Evolutionary conservation across 129 eudicot genomes (phyloP).

Genomic region (Tagetes erecta): DNA sequence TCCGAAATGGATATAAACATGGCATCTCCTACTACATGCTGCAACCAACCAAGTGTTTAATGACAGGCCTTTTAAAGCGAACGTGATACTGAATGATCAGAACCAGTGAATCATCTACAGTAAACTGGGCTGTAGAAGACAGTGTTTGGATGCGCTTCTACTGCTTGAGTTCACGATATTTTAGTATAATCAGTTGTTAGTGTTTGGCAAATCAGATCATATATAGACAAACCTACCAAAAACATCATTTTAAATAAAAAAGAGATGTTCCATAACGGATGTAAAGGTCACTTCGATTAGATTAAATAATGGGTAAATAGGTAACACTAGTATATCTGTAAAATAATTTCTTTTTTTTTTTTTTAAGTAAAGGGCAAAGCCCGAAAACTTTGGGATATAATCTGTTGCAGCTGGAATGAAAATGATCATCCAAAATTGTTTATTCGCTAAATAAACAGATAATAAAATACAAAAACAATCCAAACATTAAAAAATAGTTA

Average conservation of each 20-base stretch:
- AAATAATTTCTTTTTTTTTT: too few relatives aligned
- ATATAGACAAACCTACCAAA: not conserved
- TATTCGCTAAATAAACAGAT: slow-evolving; percentile 1
- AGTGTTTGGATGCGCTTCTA: not conserved
- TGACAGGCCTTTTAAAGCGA: not conserved
- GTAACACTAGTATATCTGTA: not conserved
- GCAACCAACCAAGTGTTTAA: slow-evolving; percentile 15
- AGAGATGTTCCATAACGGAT: not conserved
- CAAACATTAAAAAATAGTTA: not conserved
- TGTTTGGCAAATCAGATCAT: not conserved
- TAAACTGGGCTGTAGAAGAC: not conserved
- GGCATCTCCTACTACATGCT: not conserved
- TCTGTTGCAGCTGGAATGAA: slow-evolving; percentile 1
- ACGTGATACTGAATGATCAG: not conserved
- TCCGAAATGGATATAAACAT: slow-evolving; percentile 1
- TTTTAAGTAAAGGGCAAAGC: too few relatives aligned
- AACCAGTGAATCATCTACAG: not conserved
- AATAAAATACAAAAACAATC: not conserved
- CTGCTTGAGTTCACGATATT: not conserved
- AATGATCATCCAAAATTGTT: slow-evolving; percentile 12
- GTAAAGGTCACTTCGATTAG: slow-evolving; percentile 11
- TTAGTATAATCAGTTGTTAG: not conserved
- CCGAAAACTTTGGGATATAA: too few relatives aligned
- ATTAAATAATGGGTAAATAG: not conserved
- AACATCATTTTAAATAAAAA: slow-evolving; percentile 2